phyloP scores from a whole-genome alignment of 768 basidiomycete species.

The Roridomyces roridus region DNA sequence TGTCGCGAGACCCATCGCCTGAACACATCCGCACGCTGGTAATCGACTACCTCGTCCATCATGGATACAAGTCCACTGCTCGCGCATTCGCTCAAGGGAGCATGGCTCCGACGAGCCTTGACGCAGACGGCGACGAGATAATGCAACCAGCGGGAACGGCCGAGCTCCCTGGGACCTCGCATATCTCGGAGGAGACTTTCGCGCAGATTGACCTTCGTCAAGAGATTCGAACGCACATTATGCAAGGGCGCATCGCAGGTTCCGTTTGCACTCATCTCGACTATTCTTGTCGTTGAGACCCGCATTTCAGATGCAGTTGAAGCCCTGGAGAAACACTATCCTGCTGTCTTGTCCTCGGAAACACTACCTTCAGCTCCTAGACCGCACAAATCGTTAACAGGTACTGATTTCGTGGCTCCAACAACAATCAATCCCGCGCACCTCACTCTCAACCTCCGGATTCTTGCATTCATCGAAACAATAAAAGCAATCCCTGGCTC shows the following conservation, averaged over 20 bases:
- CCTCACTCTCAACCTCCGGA: conserved; percentile 82
- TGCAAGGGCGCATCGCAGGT: conserved; percentile 72
- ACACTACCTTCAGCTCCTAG: conserved; percentile 26
- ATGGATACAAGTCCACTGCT: conserved; percentile 75
- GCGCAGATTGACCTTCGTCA: conserved; percentile 57
- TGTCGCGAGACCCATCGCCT: background rate
- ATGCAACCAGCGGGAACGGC: conserved; percentile 32
- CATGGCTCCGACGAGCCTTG: conserved; percentile 58
- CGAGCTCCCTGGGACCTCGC: conserved; percentile 21
- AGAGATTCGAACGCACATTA: conserved; percentile 73
- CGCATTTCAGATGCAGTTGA: conserved; percentile 58
- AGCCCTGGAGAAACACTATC: conserved; percentile 76
- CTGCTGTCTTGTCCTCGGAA: conserved; percentile 59
- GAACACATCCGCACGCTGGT: conserved; percentile 56
- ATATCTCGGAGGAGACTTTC: conserved; percentile 46
- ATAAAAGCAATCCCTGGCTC: no score
- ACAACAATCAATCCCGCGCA: conserved; percentile 79
- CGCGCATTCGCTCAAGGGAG: conserved; percentile 71
- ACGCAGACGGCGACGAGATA: conserved; percentile 76
- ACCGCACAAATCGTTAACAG: conserved; percentile 35
- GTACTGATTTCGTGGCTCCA: conserved; percentile 56
- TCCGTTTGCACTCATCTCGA: no score
- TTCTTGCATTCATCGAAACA: conserved; percentile 87
- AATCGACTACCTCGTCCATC: conserved; percentile 78
- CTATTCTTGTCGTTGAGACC: no score